A percentile compares a stretch with the other conserved stretches of the same genome.
These are phyloP conservation scores for Aurinia saxatilis DNA, from an alignment of 345 rosid species.

Conservation along the genomic window DNA sequence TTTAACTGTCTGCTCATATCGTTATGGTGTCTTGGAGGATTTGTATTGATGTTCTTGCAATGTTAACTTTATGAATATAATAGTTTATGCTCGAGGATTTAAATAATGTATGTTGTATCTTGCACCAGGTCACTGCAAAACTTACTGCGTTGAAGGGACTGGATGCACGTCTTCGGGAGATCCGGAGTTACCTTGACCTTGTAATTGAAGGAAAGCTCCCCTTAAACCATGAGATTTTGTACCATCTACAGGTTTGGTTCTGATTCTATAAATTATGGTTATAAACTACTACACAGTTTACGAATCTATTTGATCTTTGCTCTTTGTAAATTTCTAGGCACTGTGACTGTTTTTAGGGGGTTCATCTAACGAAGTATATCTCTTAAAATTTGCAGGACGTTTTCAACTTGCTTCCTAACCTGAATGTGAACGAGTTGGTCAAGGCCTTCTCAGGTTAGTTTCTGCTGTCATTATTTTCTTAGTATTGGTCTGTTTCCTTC, in stretches of 20 bases:
- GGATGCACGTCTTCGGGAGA: conserved; percentile 73
- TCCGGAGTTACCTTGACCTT: conserved; percentile 67
- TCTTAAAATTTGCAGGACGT: conserved; percentile 48
- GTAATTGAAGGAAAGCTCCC: conserved; percentile 83
- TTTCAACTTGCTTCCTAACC: conserved; percentile 86
- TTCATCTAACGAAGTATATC: background rate
- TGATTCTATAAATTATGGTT: background rate
- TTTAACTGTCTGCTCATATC: background rate
- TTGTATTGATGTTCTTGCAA: background rate
- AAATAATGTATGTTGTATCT: background rate
- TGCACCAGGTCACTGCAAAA: conserved; percentile 60
- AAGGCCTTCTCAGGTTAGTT: conserved; percentile 76
- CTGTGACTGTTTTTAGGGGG: background rate
- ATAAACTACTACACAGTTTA: background rate
- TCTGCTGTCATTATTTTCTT: background rate
- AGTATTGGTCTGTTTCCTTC: background rate
- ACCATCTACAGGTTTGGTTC: conserved; percentile 70
- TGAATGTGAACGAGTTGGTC: conserved; percentile 62
- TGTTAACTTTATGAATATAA: background rate
- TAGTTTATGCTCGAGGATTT: background rate
- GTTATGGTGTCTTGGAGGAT: background rate
- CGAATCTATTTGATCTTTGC: background rate
- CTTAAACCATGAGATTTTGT: conserved; percentile 69
- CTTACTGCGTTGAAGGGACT: conserved; percentile 72
- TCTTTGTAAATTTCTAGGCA: background rate